Conservation (phyloP, 1,284 basidiomycete genomes). For the Paramarasmius palmivorus region DNA sequence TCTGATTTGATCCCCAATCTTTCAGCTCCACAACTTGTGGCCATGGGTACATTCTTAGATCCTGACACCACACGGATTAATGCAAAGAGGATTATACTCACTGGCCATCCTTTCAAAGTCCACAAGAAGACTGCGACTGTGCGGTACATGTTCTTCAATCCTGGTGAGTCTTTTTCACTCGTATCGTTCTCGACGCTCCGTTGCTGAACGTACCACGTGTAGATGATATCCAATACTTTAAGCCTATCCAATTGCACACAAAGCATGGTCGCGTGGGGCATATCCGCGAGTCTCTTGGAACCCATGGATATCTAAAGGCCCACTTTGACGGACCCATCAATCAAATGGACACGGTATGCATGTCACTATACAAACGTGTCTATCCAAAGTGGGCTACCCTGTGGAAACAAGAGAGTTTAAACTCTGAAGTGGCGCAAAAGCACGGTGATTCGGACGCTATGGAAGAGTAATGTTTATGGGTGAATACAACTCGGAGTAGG, state of each 20-base stretch:
- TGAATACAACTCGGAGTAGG: too few species aligned
- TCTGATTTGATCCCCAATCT: not conserved
- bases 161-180: conserved; percentile 46
- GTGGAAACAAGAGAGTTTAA: conserved; percentile 39
- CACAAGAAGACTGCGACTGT: conserved; percentile 98
- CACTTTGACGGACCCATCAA: conserved; percentile 94
- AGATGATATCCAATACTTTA: conserved; percentile 94
- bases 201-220: conserved; percentile 6
- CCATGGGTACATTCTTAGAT: conserved; percentile 86
- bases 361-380: conserved; percentile 89
- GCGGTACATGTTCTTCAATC: conserved; percentile 98
- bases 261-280: conserved; percentile 94
- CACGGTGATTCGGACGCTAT: conserved; percentile 15
- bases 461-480: conserved; percentile 16
- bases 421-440: not conserved
- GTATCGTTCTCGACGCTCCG: not conserved
- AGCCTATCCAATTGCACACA: conserved; percentile 90
- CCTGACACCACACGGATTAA: conserved; percentile 92
- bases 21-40: conserved; percentile 82
- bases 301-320: conserved; percentile 98
- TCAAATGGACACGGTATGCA: conserved; percentile 95
- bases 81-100: conserved; percentile 90
- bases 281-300: conserved; percentile 92
- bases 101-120: conserved; percentile 96
- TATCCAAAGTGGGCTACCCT: conserved; percentile 81